Evolutionary conservation across 176 grass and related monocot species (phyloP), one percentile per base, ranked within the genome.

Genomic region (Rhynchospora pubera): DNA sequence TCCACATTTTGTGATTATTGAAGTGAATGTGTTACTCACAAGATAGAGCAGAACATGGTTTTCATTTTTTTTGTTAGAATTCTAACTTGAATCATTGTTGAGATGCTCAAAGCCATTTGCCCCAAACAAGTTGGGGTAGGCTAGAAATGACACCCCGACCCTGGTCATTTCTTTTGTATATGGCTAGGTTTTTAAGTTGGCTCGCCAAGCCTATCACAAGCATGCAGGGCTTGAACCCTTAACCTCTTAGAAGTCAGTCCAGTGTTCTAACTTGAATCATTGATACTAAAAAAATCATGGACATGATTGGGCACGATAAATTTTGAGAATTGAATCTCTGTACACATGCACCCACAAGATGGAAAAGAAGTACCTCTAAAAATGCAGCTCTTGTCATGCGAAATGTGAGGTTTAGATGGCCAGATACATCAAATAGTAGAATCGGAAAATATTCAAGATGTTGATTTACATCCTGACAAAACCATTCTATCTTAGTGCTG

Each of bases 361-460:
- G 16, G n/a, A 67, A 44, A 19, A 67, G 26, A 89, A 22, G 3
- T 89, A 98, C 96, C 96, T 93, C 96, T 58, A 77, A 2, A 86
- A 94, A 90, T 53, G 92, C 92, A 59, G 88, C 85, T 79, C 67
- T 98, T 2, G 82, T 87, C 82, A 93, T 88, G 43, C 96, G 87
- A 84, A 90, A 95, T 63, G 83, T 74, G 78, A 98, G 79, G 87
- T 98, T 98, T 71, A 94, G 71, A 65, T 88, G 79, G 52, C 89
- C 89, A 87, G 95, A 94, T 85, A 82, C 58, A 87, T 98, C 92
- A 84, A 68, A 85, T 80, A 98, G 65, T 18, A 84, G 21, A 82
- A 91, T 53, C 83, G 85, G 84, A 91, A 93, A 98, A 59, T 64
- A 74, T 85, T 90, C 84, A 84, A 91, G 61, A 48, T 85, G 82